Conservation (phyloP, 108 stramenopile genomes). For the Aurantiochytrium sp. region DNA sequence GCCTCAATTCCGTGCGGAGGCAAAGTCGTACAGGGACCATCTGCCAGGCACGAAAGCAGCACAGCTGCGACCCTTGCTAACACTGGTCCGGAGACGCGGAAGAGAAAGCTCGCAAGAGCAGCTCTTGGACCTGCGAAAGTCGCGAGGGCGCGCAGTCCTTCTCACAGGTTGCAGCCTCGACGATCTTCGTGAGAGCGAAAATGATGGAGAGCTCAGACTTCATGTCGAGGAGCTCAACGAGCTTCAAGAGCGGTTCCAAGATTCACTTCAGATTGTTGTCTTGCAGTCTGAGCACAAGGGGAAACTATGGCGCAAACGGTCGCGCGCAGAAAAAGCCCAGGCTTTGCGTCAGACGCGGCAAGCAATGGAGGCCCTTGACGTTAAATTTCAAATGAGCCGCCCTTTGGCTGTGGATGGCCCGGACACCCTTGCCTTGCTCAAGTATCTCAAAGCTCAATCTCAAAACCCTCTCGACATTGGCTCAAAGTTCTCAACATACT, state of each 20-base stretch:
- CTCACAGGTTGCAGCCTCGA: neutral
- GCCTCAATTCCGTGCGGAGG: neutral
- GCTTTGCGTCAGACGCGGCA: neutral
- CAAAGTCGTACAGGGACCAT: neutral
- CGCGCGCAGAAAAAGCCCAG: neutral
- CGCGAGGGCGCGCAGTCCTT: neutral
- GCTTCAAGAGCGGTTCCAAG: neutral
- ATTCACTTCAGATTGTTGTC: neutral
- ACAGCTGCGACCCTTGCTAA: neutral
- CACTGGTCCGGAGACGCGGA: neutral
- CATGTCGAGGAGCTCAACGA: neutral
- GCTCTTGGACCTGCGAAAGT: neutral
- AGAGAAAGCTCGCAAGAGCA: neutral
- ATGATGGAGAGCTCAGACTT: neutral
- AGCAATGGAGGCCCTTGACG: neutral
- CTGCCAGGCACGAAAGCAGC: neutral
- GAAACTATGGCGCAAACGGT: neutral
- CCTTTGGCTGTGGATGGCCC: neutral
- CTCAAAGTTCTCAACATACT: neutral
- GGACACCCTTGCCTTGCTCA: neutral
- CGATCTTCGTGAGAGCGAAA: neutral
- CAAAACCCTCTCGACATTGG: neutral
- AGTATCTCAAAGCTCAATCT: neutral
- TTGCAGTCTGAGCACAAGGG: neutral
- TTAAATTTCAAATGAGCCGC: neutral